Conservation (phyloP, 192 early-diverging fungal species). For the Lobosporangium transversale region DNA sequence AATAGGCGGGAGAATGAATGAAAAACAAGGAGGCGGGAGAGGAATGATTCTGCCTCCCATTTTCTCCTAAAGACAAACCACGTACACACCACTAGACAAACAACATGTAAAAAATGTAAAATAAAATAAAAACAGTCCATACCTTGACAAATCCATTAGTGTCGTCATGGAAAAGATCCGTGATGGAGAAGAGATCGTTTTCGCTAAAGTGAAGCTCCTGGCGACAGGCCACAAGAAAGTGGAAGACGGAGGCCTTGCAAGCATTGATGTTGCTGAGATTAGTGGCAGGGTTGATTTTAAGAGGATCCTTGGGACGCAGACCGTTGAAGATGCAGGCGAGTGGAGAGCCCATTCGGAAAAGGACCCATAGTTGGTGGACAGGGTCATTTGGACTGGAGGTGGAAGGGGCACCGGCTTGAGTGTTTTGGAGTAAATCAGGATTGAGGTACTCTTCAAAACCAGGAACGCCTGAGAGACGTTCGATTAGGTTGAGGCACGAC, state of each 20-base stretch:
- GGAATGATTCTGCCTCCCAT: too few relatives aligned
- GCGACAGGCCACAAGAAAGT: conserved; percentile 90
- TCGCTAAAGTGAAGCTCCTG: conserved; percentile 78
- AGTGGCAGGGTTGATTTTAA: conserved; percentile 61
- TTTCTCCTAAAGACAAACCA: too few relatives aligned
- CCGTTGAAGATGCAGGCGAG: conserved; percentile 80
- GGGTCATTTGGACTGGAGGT: conserved; percentile 62
- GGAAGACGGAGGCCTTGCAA: conserved; percentile 86
- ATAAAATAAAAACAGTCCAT: conserved; percentile 4
- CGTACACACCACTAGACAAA: too few relatives aligned
- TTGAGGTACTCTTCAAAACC: conserved; percentile 73
- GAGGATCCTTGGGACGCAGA: conserved; percentile 67
- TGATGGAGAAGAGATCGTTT: conserved; percentile 83
- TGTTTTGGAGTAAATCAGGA: conserved; percentile 52
- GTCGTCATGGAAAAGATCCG: conserved; percentile 92
- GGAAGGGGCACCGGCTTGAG: conserved; percentile 41
- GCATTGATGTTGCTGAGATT: conserved; percentile 66
- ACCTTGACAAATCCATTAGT: conserved; percentile 98
- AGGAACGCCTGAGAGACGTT: conserved; percentile 76
- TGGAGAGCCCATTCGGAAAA: conserved; percentile 75
- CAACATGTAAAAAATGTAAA: too few relatives aligned
- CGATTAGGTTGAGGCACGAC: conserved; percentile 72
- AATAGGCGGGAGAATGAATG: too few relatives aligned
- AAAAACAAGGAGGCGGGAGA: too few relatives aligned
- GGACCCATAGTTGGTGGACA: conserved; percentile 75